These are phyloP conservation scores for Lasiodiplodia sp. DNA, from an alignment of 2,329 filamentous ascomycete species.

Conservation along the genomic window DNA sequence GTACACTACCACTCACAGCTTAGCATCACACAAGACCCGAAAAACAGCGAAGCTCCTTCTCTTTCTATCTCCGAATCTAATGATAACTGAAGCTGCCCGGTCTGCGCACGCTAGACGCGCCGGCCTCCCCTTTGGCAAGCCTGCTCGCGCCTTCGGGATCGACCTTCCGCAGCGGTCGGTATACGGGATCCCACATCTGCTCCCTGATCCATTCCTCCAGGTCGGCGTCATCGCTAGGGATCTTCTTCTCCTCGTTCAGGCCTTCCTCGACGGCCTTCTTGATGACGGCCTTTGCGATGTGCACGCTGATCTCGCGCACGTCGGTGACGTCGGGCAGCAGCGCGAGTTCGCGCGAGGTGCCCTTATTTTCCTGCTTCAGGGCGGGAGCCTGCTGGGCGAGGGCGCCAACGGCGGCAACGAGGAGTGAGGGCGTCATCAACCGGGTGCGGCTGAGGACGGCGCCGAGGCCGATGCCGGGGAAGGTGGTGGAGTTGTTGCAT, in stretches of 20 bases:
- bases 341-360: constrained; percentile 54
- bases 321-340: constrained; percentile 78
- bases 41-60: background rate
- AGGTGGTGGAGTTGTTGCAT: constrained; percentile 88
- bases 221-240: constrained; percentile 65
- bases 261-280: constrained; percentile 73
- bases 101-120: constrained; percentile 47
- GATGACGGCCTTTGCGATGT: constrained; percentile 79
- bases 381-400: constrained; percentile 77
- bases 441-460: constrained; percentile 73
- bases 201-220: constrained; percentile 75
- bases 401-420: constrained; percentile 79
- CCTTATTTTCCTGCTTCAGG: constrained; percentile 62
- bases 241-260: constrained; percentile 68
- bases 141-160: constrained; percentile 59
- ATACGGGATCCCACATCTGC: constrained; percentile 82
- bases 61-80: background rate
- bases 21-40: background rate
- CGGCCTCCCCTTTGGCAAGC: constrained; percentile 67
- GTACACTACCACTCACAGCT: background rate
- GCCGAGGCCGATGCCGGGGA: constrained; percentile 85
- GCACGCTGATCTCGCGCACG: constrained; percentile 77
- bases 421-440: constrained; percentile 77
- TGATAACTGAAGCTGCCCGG: constrained; percentile 16
- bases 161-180: constrained; percentile 69